Base-by-base conservation (phyloP, 2,329 filamentous ascomycete genomes). In the Geosmithia putterillii region DNA sequence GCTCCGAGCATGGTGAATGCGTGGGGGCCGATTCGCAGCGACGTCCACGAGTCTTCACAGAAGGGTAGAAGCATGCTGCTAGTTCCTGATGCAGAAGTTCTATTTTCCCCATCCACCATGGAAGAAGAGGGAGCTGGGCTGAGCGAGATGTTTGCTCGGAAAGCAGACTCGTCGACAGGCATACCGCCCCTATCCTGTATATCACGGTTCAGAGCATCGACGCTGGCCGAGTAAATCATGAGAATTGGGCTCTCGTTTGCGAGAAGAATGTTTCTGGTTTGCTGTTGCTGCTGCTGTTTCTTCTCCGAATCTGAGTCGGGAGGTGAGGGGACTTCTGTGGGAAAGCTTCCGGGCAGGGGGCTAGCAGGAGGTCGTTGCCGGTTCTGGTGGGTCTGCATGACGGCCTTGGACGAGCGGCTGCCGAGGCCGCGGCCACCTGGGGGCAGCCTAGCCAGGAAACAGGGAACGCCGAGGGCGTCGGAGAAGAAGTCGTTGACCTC, bases 201-300 rank as follows among this genome's bases (percentile, higher is more conserved):
- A 12, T 77, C 68, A 46, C 74, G 66, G 54, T 96, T 96, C 7
- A 96, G 64, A 2, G 73, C 73, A 40, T 86, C 79, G 40, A 96
- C 73, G 51, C 88, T 95, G 9, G 84, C 79, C 43, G 78, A 74
- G 18, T 86, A 87, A 44, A 96, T 81, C 40, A 86, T 76, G 1
- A 98, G 73, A 38, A 98, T 94, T 0, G 92, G 90, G 43, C 87
- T 94, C 61, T 96, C 92, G 57, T 98, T 98, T 20, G 89, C 85
- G 3, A 98, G 67, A 0, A 92, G 66, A 28, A 96, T 88, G 3
- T 79, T 71, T 59, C 43, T 59, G 39, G 50, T 54, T 4, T 32
- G 10, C 10, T 9, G 5, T 12, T 12, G 10, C 15, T 46, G 52
- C 53, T 48, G 47, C 19, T 55, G 53, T 38, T 49, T 47, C 19